Conservation (phyloP, 2,329 filamentous ascomycete genomes). For the Claviceps humidiphila region DNA sequence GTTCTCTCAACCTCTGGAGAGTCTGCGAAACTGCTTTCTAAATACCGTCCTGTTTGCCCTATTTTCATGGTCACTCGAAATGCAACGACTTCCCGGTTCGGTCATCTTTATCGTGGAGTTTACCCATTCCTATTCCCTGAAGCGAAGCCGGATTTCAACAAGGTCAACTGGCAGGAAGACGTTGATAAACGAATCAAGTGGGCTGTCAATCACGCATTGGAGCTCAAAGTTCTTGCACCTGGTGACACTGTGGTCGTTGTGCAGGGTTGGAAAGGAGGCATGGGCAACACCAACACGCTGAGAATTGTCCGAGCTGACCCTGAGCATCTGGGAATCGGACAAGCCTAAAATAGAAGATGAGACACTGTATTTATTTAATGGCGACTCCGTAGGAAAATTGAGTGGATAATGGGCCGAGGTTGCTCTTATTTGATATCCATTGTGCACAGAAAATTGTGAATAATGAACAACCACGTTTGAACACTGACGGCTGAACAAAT, state of each 20-base stretch:
- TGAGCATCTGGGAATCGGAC: slow-evolving; percentile 43
- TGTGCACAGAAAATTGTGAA: neutral
- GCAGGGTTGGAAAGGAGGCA: slow-evolving; percentile 82
- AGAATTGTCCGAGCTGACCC: slow-evolving; percentile 50
- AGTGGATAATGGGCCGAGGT: neutral
- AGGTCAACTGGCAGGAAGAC: slow-evolving; percentile 96
- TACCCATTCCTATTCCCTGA: slow-evolving; percentile 95
- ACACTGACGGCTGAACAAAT: neutral
- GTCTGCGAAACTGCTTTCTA: slow-evolving; percentile 89
- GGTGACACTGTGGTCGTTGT: slow-evolving; percentile 71
- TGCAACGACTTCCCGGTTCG: slow-evolving; percentile 70
- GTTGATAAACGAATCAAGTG: slow-evolving; percentile 96
- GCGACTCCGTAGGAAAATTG: neutral
- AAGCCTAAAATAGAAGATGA: slow-evolving; percentile 13
- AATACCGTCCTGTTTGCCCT: slow-evolving; percentile 96
- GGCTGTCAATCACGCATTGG: slow-evolving; percentile 78
- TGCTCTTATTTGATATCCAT: neutral
- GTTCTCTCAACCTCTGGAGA: slow-evolving; percentile 92
- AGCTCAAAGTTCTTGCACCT: slow-evolving; percentile 60
- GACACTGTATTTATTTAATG: neutral
- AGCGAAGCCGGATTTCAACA: slow-evolving; percentile 85
- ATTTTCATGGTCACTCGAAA: slow-evolving; percentile 99
- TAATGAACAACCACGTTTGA: neutral
- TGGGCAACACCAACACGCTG: slow-evolving; percentile 81
- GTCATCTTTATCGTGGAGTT: slow-evolving; percentile 91